These are phyloP conservation scores for Euclidium syriacum DNA, from an alignment of 345 rosid genomes.

Conservation along the genomic window DNA sequence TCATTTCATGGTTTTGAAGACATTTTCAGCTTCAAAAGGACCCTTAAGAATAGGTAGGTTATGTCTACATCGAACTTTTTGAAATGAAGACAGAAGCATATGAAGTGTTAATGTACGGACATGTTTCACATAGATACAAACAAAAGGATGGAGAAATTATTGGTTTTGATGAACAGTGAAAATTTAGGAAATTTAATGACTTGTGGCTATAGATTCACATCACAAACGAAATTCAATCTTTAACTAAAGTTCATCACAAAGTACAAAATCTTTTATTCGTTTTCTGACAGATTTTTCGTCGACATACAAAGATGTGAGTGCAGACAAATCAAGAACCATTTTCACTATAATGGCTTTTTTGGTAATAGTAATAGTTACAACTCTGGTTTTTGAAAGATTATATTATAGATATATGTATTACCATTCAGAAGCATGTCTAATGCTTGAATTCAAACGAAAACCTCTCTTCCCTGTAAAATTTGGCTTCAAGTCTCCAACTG, in stretches of 20 bases:
- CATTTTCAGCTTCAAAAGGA: slow-evolving; percentile 14
- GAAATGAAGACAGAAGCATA: slow-evolving; percentile 27
- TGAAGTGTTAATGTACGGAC: slow-evolving; percentile 24
- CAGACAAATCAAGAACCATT: slow-evolving; percentile 9
- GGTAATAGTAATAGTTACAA: not conserved
- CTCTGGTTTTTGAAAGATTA: not conserved
- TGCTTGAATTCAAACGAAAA: slow-evolving; percentile 81
- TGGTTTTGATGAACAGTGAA: slow-evolving; percentile 22
- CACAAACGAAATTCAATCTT: not conserved
- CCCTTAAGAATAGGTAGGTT: not conserved
- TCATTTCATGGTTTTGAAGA: slow-evolving; percentile 1
- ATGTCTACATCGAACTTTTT: slow-evolving; percentile 16
- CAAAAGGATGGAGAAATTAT: not conserved
- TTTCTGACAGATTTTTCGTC: not conserved
- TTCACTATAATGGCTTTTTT: not conserved
- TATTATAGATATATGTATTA: slow-evolving; percentile 32
- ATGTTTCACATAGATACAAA: slow-evolving; percentile 29
- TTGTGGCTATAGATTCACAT: slow-evolving; percentile 26
- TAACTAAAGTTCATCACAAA: not conserved
- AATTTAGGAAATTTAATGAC: not conserved
- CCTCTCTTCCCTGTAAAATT: slow-evolving; percentile 82
- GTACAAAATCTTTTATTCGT: slow-evolving; percentile 10
- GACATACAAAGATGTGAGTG: not conserved
- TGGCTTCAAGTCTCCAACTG: slow-evolving; percentile 75
- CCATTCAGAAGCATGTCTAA: slow-evolving; percentile 98